Base-by-base conservation (phyloP, 352 stramenopile species). In the Phytopythium sindhum region DNA sequence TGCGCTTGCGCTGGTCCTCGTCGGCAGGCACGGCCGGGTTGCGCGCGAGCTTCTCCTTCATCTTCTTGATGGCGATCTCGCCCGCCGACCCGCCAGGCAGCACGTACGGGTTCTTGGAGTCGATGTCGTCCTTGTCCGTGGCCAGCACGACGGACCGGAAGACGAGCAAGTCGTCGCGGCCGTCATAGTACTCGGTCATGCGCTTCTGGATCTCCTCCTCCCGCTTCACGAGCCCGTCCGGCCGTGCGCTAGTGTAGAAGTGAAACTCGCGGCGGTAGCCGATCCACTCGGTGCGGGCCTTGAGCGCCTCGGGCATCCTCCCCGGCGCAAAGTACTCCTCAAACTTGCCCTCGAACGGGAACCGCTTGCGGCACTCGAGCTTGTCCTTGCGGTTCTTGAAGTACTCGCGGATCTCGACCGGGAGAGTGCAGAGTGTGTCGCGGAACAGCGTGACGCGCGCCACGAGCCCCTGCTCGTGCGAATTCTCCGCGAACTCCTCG, bases 341-440 rank as follows among this genome's bases (percentile, higher is more conserved):
- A 57, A 97, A 95, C 64, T 87, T 93, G 23, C 79, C 82, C 55
- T 97, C 85, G 53, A 97, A 81, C 12, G 88, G 94, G 53, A 83
- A 89, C 8, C 91, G 84, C 14, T 72, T 69, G 24, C 93, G 82
- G 17, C 69, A 74, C 50, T 94, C 82, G 26, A 98, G 89, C 58
- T 86, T 88, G 73, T 98, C 93, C 63, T 94, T 91, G 48, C 94
- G 81, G 64, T 98, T 95, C 53, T 87, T 84, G 64, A 98, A 98
- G 59, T 90, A 82, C 70, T 98, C 95, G 21, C 85, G 84, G 56
- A 97, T 88, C 64, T 97, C 85, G n/a, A 91, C 67, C 7, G 86
- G 82, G 15, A 97, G 71, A 8, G 87, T 97, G 59, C 85, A 90
- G 6, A 68, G 70, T 2, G 65, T 63, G 65, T 98, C 91, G 24